These are phyloP conservation scores for Datura wrightii DNA, from an alignment of 257 asterid species.

Conservation along the genomic window DNA sequence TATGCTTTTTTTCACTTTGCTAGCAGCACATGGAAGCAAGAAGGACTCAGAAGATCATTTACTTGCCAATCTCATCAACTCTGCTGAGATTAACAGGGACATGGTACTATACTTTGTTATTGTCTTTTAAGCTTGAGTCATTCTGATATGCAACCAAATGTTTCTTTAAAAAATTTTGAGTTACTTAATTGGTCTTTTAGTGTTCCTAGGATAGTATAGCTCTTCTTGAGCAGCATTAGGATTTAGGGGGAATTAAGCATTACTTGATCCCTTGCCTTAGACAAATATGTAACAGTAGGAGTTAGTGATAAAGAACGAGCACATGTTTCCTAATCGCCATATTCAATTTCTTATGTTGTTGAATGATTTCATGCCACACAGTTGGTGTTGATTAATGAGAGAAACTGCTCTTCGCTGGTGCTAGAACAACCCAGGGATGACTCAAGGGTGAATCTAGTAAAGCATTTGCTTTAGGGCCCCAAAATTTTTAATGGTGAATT, in stretches of 20 bases:
- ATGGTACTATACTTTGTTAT: conserved; percentile 51
- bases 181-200: neutral
- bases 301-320: neutral
- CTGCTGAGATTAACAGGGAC: conserved; percentile 56
- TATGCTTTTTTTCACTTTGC: conserved; percentile 51
- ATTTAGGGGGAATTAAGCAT: neutral
- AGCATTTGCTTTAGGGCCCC: no score
- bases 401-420: neutral
- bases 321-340: neutral
- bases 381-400: neutral
- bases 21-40: conserved; percentile 51
- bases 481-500: no score
- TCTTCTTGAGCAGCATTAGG: neutral
- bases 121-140: neutral
- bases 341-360: conserved; percentile 10
- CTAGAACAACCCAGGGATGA: neutral
- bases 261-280: neutral
- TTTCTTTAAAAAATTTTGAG: neutral
- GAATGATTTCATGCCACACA: neutral
- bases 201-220: neutral
- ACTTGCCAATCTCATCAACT: conserved; percentile 47
- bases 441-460: no score
- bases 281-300: neutral
- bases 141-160: neutral
- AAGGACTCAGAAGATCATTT: conserved; percentile 50